Percentiles rank a stretch among this genome's conserved stretches.
Conservation (phyloP, 1,139 yeast species). For the Debaryomyces psychrophilus region DNA sequence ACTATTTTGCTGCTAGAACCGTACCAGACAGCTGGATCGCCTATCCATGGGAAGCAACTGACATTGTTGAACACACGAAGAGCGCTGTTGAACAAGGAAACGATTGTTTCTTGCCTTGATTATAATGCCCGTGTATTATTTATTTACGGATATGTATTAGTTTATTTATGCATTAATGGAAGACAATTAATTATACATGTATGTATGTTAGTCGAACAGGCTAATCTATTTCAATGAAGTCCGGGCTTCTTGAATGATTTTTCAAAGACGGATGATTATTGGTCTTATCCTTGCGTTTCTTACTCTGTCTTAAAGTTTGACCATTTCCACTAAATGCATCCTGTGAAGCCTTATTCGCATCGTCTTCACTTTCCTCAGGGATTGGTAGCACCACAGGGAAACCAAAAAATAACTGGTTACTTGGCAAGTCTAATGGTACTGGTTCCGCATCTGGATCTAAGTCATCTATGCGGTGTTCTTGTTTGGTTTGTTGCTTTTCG, state of each 20-base stretch:
- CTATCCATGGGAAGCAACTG: slow-evolving; percentile 95
- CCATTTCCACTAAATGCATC: slow-evolving; percentile 63
- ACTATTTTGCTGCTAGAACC: slow-evolving; percentile 88
- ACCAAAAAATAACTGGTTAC: slow-evolving; percentile 90
- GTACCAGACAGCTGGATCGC: slow-evolving; percentile 97
- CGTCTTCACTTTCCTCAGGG: slow-evolving; percentile 44
- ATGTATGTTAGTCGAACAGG: neutral
- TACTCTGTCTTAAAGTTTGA: slow-evolving; percentile 70
- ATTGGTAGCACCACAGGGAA: slow-evolving; percentile 81
- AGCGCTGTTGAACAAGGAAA: slow-evolving; percentile 77
- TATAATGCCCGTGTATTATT: slow-evolving; percentile 8
- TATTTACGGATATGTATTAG: slow-evolving; percentile 6
- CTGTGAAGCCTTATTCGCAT: slow-evolving; percentile 21
- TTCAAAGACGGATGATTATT: slow-evolving; percentile 43
- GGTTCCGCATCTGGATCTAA: slow-evolving; percentile 62
- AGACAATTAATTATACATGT: slow-evolving; percentile 4
- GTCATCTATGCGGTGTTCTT: slow-evolving; percentile 34
- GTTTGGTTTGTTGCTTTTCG: slow-evolving; percentile 17
- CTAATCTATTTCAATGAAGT: slow-evolving; percentile 76
- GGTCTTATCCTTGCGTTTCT: slow-evolving; percentile 68
- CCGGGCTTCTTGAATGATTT: slow-evolving; percentile 67
- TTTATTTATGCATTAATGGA: slow-evolving; percentile 1
- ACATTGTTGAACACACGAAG: slow-evolving; percentile 84
- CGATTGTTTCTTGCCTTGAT: slow-evolving; percentile 48
- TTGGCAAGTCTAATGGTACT: slow-evolving; percentile 73